phyloP scores from a whole-genome alignment of 2,329 filamentous ascomycete genomes.

The Triangularia verruculosa region DNA sequence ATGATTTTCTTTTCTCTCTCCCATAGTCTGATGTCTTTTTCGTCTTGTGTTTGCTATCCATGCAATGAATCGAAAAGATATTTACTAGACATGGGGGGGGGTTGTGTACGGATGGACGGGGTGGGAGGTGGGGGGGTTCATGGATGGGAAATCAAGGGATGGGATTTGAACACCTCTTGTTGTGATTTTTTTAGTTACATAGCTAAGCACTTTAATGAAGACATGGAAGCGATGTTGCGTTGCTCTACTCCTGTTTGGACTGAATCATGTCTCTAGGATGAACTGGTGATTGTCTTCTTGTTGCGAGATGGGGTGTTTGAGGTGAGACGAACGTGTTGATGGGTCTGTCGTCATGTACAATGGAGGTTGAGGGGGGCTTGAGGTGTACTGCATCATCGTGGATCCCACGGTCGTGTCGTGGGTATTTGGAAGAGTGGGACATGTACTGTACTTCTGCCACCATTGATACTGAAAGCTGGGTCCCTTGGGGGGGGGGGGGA shows the following conservation, averaged over 20 bases:
- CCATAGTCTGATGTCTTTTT: conserved; percentile 1
- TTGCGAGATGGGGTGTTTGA: no score
- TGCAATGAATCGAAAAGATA: not conserved
- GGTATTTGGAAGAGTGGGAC: not conserved
- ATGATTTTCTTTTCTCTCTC: conserved; percentile 9
- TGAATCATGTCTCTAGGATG: not conserved
- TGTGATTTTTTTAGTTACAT: conserved; percentile 2
- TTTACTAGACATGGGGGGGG: not conserved
- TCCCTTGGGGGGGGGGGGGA: no score
- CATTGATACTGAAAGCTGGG: not conserved
- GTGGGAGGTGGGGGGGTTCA: not conserved
- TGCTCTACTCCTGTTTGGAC: not conserved
- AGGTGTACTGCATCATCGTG: not conserved
- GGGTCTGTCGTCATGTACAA: no score
- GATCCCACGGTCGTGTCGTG: no score
- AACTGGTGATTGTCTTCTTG: not conserved
- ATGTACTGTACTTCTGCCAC: not conserved
- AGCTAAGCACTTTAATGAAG: conserved; percentile 12
- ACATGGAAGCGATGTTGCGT: not conserved
- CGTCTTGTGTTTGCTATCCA: conserved; percentile 3
- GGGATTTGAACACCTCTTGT: not conserved
- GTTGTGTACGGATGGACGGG: not conserved
- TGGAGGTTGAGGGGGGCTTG: no score
- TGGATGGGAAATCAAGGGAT: not conserved
- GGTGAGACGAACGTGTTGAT: no score